Percentiles rank a stretch among this genome's conserved stretches.
These are phyloP conservation scores for Stevia rebaudiana DNA, from an alignment of 140 eudicot species.

Conservation along the genomic window DNA sequence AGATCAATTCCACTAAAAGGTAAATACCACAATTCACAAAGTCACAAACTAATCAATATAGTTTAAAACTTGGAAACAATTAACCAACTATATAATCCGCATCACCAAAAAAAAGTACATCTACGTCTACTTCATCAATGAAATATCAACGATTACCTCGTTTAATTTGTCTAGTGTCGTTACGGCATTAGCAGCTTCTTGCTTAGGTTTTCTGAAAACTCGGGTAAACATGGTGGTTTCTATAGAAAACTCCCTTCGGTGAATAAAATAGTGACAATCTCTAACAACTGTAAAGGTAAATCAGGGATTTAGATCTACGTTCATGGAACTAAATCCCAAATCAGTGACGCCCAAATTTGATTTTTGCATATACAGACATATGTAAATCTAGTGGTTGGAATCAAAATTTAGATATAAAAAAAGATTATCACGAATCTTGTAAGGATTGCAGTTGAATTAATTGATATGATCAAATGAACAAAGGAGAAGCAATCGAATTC, in stretches of 20 bases:
- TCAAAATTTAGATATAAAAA: not conserved
- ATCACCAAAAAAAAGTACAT: not conserved
- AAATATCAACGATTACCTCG: slow-evolving; percentile 28
- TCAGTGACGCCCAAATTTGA: slow-evolving; percentile 9
- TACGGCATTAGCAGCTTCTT: slow-evolving; percentile 44
- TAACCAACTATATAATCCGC: not conserved
- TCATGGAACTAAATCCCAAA: not conserved
- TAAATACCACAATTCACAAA: not conserved
- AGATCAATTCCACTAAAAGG: not conserved
- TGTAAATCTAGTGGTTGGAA: not conserved
- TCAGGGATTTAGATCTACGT: slow-evolving; percentile 11
- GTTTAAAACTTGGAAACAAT: not conserved
- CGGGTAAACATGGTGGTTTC: slow-evolving; percentile 38
- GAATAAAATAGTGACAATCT: not conserved
- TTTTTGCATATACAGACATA: not conserved
- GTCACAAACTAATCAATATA: not conserved
- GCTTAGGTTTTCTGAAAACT: slow-evolving; percentile 50
- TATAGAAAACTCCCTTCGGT: not conserved
- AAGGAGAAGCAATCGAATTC: slow-evolving; percentile 15
- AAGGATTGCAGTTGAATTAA: slow-evolving; percentile 11
- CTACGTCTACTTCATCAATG: not conserved
- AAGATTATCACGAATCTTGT: slow-evolving; percentile 4
- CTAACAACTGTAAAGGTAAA: slow-evolving; percentile 13
- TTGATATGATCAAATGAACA: slow-evolving; percentile 20
- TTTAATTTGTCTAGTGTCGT: slow-evolving; percentile 43